Evolutionary conservation across 164 flowering plant genomes (phyloP), one percentile per base, ranked within the genome.

Genomic region (Nelumbo lutea): DNA sequence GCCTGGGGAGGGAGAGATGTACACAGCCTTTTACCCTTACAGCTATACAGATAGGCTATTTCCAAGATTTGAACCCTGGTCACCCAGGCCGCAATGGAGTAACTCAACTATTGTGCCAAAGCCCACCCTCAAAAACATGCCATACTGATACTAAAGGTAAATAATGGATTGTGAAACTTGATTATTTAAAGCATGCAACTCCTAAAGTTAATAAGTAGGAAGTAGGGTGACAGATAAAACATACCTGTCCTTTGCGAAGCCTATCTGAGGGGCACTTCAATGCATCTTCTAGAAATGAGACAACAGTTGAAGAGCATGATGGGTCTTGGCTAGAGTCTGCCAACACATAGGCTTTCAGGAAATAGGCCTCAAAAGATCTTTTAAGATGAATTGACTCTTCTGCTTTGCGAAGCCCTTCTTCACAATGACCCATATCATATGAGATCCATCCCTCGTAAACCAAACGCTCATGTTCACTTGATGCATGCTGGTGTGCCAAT

Each of bases 371-470:
- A 74, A 96, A 96, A 6, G 99, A 90, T 78, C 96, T 86, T 59
- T 85, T 83, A 40, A 92, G 87, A 46, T 77, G 65, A 60, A 92
- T 84, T 66, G 99, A 92, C 71, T 89, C 96, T 75, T 90, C 98
- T 1, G 98, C 98, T 77, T 92, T 96, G 39, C 58, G 80, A 68
- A 92, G 92, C 76, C 97, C 99, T 84, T 92, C 98, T 70, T 86
- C 88, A 77, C 91, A 92, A 72, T 92, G 97, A 59, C 97, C 98
- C 0, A 96, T 89, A 74, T 96, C 99, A 71, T 92, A 96, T 72
- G 92, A 82, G 63, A 96, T 92, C 99, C 99, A 96, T 53, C 99
- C 99, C 83, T 96, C 99, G 62, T 90, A 96, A 45, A 96, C 98
- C 51, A 96, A 81, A 40, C 89, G 88, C 67, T 96, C 99, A 77